Evolutionary conservation across 2,329 filamentous ascomycete genomes (phyloP).

Genomic region (Volutella citrinella): DNA sequence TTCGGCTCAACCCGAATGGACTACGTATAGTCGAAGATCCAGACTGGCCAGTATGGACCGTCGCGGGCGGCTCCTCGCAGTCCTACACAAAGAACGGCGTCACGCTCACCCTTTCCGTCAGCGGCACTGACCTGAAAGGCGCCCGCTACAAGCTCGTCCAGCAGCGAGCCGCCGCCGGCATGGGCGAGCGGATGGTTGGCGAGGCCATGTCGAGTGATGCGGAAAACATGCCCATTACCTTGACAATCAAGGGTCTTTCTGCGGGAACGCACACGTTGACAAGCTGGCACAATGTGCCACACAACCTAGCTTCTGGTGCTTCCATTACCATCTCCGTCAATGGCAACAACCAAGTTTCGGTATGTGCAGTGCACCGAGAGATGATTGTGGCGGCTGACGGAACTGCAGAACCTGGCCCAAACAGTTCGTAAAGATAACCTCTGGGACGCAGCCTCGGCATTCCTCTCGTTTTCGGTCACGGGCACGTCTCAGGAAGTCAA

Average conservation of each 20-base stretch:
- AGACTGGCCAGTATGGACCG: too few species aligned
- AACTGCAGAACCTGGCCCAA: not conserved
- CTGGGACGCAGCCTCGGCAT: not conserved
- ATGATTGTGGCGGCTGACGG: not conserved
- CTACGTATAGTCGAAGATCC: too few species aligned
- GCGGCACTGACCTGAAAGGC: not conserved
- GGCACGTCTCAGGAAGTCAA: not conserved
- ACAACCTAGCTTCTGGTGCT: not conserved
- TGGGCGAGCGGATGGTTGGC: constrained; percentile 5
- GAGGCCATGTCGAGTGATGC: constrained; percentile 2
- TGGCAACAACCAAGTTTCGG: not conserved
- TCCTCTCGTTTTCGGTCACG: not conserved
- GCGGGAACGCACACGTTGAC: constrained; percentile 1
- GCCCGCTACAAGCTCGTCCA: constrained; percentile 3
- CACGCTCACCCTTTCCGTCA: constrained; percentile 1
- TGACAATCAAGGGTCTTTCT: constrained; percentile 3
- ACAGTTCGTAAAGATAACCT: not conserved
- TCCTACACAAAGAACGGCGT: too few species aligned
- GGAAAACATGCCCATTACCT: not conserved
- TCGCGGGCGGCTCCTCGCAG: too few species aligned
- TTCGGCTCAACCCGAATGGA: too few species aligned
- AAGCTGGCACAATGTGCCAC: constrained; percentile 4
- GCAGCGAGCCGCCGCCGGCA: not conserved
- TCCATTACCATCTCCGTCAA: not conserved
- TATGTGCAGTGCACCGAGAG: too few species aligned